Evolutionary conservation across 148 eudicot species (phyloP).

Genomic region (Spergularia marina): DNA sequence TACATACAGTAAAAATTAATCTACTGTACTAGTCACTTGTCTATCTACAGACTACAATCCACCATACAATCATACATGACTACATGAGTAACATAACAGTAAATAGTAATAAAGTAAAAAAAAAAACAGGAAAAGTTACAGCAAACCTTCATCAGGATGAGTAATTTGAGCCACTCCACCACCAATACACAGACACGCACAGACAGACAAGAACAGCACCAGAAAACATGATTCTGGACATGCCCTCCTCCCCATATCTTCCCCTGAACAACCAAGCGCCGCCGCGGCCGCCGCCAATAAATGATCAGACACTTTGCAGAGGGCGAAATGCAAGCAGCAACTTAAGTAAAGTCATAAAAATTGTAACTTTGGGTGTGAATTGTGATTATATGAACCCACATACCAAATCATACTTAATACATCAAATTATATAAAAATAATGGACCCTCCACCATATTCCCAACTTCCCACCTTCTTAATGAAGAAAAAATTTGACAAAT

Average conservation of each 20-base stretch:
- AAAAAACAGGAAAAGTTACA: background rate
- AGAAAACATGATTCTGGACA: background rate
- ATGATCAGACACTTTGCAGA: background rate
- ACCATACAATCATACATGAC: too few species aligned
- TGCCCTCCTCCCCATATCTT: conserved; percentile 18
- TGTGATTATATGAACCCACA: too few species aligned
- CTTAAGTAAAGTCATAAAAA: too few species aligned
- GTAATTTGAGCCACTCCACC: conserved; percentile 19
- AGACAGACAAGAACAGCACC: conserved; percentile 7
- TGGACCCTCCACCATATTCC: conserved; percentile 20
- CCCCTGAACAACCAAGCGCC: background rate
- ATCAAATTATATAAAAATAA: background rate
- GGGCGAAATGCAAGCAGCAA: background rate
- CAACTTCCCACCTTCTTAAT: conserved; percentile 18
- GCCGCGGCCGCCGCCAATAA: background rate
- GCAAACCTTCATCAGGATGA: conserved; percentile 28
- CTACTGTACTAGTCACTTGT: too few species aligned
- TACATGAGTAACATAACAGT: too few species aligned
- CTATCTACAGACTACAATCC: too few species aligned
- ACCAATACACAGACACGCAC: conserved; percentile 6
- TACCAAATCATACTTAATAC: background rate
- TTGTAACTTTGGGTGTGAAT: too few species aligned
- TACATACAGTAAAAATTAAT: background rate
- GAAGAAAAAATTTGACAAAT: conserved; percentile 10
- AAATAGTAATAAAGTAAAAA: background rate